Base-by-base conservation (phyloP, 1,139 yeast species). In the Entelexis paramagnoliae region DNA sequence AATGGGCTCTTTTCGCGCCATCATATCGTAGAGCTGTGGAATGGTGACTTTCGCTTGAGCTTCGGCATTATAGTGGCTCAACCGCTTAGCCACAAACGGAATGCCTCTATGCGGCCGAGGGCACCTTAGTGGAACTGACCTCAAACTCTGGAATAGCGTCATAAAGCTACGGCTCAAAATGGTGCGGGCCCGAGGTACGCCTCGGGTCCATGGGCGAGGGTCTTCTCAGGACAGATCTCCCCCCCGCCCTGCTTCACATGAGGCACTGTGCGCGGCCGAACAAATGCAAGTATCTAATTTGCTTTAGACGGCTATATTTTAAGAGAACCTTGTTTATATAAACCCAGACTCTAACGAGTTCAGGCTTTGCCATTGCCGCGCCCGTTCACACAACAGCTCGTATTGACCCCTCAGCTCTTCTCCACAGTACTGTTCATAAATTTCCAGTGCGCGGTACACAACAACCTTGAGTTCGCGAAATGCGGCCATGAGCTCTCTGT, bases 1-100 rank as follows among this genome's bases (percentile, higher is more conserved):
- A 24, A 89, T 78, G 11, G 87, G 86, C n/a, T 66, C 68, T 4
- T 44, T 34, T 4, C 34, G 28, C 2, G 35, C 29, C 36, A 42
- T 47, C 53, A 49, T 48, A 0, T 32, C 29, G 24, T 46, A 50
- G 35, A 55, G 46, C 28, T 41, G 46, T 3, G 58, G 58, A 17
- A 55, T 46, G 10, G 58, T 55, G 13, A 44, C 46, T 24, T 55
- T 55, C 1, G 47, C 32, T 10, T 13, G 43, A 1, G 48, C 33
- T 8, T 24, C 19, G 6, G 51, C 45, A 13, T 44, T 39, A 5
- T 30, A 36, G 19, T 55, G 57, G 46, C 57, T 55, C n/a, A 14
- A 19, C 8, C 57, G 49, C 7, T 11, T 28, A 10, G 9, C 13
- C 13, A 14, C 7, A 2, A n/a, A 1, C 4, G 29, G 35, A 4